phyloP scores from a whole-genome alignment of 106 monocot genomes.

The Chionographis japonica region DNA sequence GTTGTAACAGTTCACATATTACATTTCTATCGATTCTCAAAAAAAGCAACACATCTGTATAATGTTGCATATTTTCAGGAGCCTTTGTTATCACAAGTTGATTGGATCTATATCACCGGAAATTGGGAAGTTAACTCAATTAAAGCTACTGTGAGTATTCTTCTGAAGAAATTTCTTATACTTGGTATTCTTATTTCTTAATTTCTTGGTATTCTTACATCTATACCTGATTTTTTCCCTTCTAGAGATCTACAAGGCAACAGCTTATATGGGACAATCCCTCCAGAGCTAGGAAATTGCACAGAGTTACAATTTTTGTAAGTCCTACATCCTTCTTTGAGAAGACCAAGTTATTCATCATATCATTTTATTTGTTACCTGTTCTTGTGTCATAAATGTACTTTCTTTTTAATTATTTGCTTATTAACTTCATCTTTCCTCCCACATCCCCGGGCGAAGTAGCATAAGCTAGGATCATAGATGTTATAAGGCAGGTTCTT shows the following conservation, averaged over 20 bases:
- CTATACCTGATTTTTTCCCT: conserved; percentile 3
- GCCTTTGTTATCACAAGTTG: conserved; percentile 72
- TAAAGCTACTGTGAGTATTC: conserved; percentile 62
- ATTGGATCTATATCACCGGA: conserved; percentile 80
- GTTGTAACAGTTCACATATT: too few species aligned
- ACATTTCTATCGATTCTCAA: neutral
- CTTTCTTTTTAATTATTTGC: too few species aligned
- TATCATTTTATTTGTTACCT: neutral
- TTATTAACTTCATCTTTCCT: too few species aligned
- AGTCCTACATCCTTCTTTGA: conserved; percentile 18
- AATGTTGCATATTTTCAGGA: conserved; percentile 40
- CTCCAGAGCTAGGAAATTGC: conserved; percentile 87
- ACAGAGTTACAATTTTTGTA: conserved; percentile 76
- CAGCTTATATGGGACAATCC: conserved; percentile 82
- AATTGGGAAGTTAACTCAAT: conserved; percentile 75
- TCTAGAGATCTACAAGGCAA: conserved; percentile 83
- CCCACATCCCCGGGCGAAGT: too few species aligned
- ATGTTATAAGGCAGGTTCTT: too few species aligned
- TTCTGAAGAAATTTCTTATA: neutral
- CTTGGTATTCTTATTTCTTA: neutral
- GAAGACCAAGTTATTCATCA: neutral
- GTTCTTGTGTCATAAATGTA: neutral
- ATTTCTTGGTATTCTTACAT: neutral
- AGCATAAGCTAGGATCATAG: too few species aligned
- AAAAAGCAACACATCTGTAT: too few species aligned